Evolutionary conservation across 2,329 filamentous ascomycete species (phyloP).

Genomic region (Neospermospora avenae): DNA sequence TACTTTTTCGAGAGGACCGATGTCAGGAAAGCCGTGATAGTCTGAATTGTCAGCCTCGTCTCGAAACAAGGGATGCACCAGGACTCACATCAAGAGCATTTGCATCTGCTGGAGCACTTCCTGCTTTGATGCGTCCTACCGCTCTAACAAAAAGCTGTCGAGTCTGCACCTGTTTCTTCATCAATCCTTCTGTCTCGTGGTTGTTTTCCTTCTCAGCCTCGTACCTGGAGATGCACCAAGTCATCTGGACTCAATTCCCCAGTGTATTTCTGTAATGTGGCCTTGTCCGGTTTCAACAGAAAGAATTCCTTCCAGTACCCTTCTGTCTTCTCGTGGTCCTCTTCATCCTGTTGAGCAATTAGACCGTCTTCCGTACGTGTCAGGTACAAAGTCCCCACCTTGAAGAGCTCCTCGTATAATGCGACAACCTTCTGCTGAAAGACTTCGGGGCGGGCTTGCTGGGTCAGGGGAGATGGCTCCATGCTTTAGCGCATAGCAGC

Average conservation of each 20-base stretch:
- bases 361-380: constrained; percentile 12
- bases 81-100: constrained; percentile 79
- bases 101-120: constrained; percentile 60
- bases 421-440: constrained; percentile 94
- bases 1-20: constrained; percentile 84
- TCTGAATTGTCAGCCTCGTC: constrained; percentile 57
- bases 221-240: constrained; percentile 71
- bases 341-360: constrained; percentile 51
- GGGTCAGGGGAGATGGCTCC: constrained; percentile 90
- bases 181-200: constrained; percentile 9
- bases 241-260: constrained; percentile 69
- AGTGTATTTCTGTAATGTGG: constrained; percentile 65
- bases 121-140: constrained; percentile 62
- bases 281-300: constrained; percentile 74
- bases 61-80: constrained; percentile 7
- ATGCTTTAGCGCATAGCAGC: constrained; percentile 46
- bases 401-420: constrained; percentile 83
- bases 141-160: constrained; percentile 71
- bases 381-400: constrained; percentile 45
- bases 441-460: constrained; percentile 82
- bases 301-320: constrained; percentile 98
- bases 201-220: constrained; percentile 40
- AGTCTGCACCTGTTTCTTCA: constrained; percentile 31
- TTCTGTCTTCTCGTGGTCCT: constrained; percentile 69
- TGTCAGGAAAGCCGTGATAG: constrained; percentile 82